Evolutionary conservation across 192 early-diverging fungal species (phyloP).

Genomic region (Coemansia sp.): DNA sequence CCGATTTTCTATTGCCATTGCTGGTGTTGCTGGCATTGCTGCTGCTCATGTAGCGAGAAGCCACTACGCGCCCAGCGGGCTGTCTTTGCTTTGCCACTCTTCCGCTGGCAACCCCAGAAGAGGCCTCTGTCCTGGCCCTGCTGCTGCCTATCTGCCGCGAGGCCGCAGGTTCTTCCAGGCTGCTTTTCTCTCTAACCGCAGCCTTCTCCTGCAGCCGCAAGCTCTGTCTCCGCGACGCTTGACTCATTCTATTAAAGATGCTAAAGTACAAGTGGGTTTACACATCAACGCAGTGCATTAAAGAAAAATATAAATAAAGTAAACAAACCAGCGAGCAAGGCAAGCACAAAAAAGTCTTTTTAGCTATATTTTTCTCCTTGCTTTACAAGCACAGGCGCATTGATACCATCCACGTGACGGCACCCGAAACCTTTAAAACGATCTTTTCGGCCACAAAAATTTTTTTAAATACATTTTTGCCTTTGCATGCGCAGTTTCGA

Average conservation of each 20-base stretch:
- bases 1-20: constrained; percentile 1
- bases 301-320: background rate
- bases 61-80: constrained; percentile 20
- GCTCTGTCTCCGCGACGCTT: constrained; percentile 34
- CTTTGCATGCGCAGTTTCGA: too few species aligned
- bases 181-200: background rate
- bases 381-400: too few species aligned
- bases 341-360: too few species aligned
- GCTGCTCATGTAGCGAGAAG: constrained; percentile 46
- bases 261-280: constrained; percentile 4
- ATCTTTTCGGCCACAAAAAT: too few species aligned
- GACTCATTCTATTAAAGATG: constrained; percentile 20
- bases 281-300: constrained; percentile 9
- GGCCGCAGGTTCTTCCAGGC: background rate
- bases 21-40: constrained; percentile 7
- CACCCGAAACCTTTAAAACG: constrained; percentile 3
- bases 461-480: too few species aligned
- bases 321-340: background rate
- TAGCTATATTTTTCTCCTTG: too few species aligned
- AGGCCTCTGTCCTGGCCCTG: background rate
- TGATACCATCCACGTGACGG: constrained; percentile 7
- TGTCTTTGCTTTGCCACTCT: constrained; percentile 35
- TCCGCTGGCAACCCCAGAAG: constrained; percentile 6
- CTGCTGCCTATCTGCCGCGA: constrained; percentile 2
- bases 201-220: constrained; percentile 19